A percentile compares a stretch with the other conserved stretches of the same genome.
Evolutionary conservation across 2,329 filamentous ascomycete species (phyloP).

Genomic region (Trichophaea hybrida): DNA sequence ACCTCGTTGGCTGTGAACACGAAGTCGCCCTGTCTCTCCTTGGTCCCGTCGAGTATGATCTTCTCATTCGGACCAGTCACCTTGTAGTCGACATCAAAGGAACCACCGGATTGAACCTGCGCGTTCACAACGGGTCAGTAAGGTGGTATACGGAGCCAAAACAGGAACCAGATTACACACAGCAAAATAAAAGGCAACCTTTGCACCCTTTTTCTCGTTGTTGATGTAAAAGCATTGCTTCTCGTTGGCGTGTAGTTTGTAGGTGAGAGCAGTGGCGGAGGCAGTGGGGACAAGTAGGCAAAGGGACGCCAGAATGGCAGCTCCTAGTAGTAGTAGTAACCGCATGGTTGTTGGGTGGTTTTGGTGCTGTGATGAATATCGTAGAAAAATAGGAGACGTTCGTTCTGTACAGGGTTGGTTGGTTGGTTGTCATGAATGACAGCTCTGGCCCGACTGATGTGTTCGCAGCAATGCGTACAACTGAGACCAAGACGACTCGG

Average conservation of each 20-base stretch:
- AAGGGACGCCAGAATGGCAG: conserved; percentile 55
- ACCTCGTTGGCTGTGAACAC: conserved; percentile 82
- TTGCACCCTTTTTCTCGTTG: conserved; percentile 63
- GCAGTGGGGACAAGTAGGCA: conserved; percentile 43
- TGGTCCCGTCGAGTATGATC: conserved; percentile 68
- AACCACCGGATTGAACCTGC: conserved; percentile 93
- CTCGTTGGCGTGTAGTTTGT: conserved; percentile 79
- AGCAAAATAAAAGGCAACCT: conserved; percentile 97
- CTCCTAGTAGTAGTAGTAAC: conserved; percentile 43
- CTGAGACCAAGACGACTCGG: background rate
- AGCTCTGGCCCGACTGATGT: background rate
- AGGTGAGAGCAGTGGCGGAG: conserved; percentile 82
- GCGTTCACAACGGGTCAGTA: background rate
- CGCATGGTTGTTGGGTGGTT: conserved; percentile 42
- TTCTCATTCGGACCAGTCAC: conserved; percentile 71
- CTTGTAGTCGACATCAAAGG: conserved; percentile 89
- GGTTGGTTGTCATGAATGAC: background rate
- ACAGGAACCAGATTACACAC: conserved; percentile 40
- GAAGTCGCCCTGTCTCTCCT: conserved; percentile 91
- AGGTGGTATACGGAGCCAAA: background rate
- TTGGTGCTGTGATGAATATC: background rate
- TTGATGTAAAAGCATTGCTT: conserved; percentile 87
- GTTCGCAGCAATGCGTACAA: background rate
- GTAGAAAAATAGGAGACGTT: background rate
- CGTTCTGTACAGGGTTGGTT: background rate